These are phyloP conservation scores for Saccharomycopsis lassenensis DNA, from an alignment of 805 yeast species.

Conservation along the genomic window DNA sequence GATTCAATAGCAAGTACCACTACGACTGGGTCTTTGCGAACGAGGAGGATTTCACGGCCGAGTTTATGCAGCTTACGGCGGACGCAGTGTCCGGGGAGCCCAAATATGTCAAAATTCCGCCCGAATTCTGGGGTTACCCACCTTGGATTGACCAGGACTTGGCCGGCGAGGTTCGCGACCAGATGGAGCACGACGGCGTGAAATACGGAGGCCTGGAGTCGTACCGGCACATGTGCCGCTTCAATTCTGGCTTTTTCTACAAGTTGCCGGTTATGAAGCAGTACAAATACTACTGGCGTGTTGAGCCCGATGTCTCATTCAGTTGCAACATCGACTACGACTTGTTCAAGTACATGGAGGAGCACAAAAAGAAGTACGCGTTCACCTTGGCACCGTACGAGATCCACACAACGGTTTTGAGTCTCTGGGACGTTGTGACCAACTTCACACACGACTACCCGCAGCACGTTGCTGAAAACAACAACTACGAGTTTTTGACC, in stretches of 20 bases:
- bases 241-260: slow-evolving; percentile 55
- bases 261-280: slow-evolving; percentile 32
- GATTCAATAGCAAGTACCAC: slow-evolving; percentile 69
- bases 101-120: slow-evolving; percentile 33
- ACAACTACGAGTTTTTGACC: slow-evolving; percentile 38
- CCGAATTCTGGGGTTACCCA: slow-evolving; percentile 39
- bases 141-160: slow-evolving; percentile 27
- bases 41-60: slow-evolving; percentile 32
- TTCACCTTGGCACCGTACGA: slow-evolving; percentile 41
- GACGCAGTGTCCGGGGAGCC: slow-evolving; percentile 31
- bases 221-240: slow-evolving; percentile 62
- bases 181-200: slow-evolving; percentile 24
- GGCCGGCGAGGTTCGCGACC: slow-evolving; percentile 24
- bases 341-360: slow-evolving; percentile 35
- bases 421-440: slow-evolving; percentile 40
- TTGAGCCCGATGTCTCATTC: slow-evolving; percentile 47
- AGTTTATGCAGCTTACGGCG: slow-evolving; percentile 27
- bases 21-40: slow-evolving; percentile 85
- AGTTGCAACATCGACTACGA: slow-evolving; percentile 49
- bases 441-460: slow-evolving; percentile 36
- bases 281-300: slow-evolving; percentile 50
- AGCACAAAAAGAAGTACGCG: slow-evolving; percentile 37
- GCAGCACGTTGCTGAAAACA: slow-evolving; percentile 34
- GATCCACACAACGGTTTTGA: slow-evolving; percentile 40
- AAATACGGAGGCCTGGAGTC: slow-evolving; percentile 39